These are phyloP conservation scores for Iberis pinnata DNA, from an alignment of 345 rosid species.

Conservation along the genomic window DNA sequence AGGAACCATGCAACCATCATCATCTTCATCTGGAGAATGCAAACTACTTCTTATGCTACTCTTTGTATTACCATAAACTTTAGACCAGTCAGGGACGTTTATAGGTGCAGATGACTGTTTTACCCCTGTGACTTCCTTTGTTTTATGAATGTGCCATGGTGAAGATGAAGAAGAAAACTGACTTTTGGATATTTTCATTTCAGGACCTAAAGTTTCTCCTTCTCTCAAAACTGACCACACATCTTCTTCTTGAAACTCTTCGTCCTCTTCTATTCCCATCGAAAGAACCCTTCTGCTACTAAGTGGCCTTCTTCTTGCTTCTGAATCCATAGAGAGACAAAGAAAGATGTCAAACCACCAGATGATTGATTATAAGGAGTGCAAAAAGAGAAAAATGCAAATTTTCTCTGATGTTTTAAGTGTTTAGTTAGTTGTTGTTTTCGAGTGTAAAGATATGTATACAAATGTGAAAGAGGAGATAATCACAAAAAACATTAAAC, in stretches of 20 bases:
- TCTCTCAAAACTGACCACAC: slow-evolving; percentile 48
- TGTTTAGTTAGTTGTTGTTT: slow-evolving; percentile 2
- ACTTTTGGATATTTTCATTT: slow-evolving; percentile 33
- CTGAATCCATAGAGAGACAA: slow-evolving; percentile 16
- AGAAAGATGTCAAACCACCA: background rate
- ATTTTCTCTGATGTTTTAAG: background rate
- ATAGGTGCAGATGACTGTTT: slow-evolving; percentile 74
- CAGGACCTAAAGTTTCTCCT: slow-evolving; percentile 38
- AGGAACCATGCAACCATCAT: slow-evolving; percentile 52
- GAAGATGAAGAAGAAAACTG: slow-evolving; percentile 29
- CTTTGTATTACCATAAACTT: slow-evolving; percentile 53
- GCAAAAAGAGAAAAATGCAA: background rate
- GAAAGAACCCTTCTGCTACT: slow-evolving; percentile 25
- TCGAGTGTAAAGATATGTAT: slow-evolving; percentile 5
- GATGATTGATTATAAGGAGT: background rate
- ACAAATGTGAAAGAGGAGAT: slow-evolving; percentile 14
- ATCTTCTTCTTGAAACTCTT: slow-evolving; percentile 72
- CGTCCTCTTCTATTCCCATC: slow-evolving; percentile 29
- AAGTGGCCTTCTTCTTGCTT: slow-evolving; percentile 21
- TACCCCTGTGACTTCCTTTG: slow-evolving; percentile 20
- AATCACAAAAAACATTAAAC: slow-evolving; percentile 5
- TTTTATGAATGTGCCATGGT: slow-evolving; percentile 32
- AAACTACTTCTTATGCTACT: slow-evolving; percentile 19
- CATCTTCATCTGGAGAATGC: slow-evolving; percentile 29
- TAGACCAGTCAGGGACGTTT: slow-evolving; percentile 90